Evolutionary conservation across 805 yeast genomes (phyloP), one percentile per base, ranked within the genome.

Genomic region (Candida lessepsii): DNA sequence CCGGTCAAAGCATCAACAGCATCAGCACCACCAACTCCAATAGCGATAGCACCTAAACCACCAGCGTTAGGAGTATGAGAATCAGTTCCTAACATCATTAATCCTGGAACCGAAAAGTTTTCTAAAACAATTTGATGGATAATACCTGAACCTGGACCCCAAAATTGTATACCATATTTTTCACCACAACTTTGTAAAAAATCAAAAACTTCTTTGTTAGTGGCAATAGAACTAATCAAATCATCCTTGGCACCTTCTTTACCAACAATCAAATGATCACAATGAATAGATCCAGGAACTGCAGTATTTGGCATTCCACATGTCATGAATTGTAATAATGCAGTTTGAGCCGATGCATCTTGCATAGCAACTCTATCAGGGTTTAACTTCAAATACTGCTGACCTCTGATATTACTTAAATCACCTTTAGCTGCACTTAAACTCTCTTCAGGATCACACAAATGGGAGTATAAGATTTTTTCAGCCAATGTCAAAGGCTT

Each of bases 281-380:
- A 93, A 67, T 93, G 99, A 48, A 93, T 91, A 5, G 96, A 86
- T 14, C 87, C 91, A 26, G 99, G 99, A 7, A 95, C 96, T 5
- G 86, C 85, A 14, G 96, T 91, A 26, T 78, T 65, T 37, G 84
- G 72, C 78, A 91, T 79, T 26, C 96, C 95, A 50, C 96, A 91
- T 39, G 97, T 88, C 96, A 93, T 93, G 71, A 93, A 93, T 70
- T 93, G 99, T 54, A 93, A 73, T 52, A 93, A 73, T n/a, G 99
- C 99, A 87, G 91, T 93, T 70, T 93, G 99, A 14, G 99, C 99
- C 23, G 96, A 86, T n/a, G 99, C 99, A 74, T 93, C 99, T 73
- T 93, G 99, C 95, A 95, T 91, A 19, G 99, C 99, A 35, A 93
- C 98, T 63, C 99, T 81, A 62, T 93, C 99, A 17, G 99, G 99